Evolutionary conservation across 768 basidiomycete genomes (phyloP), one percentile per base, ranked within the genome.

Genomic region (Termitomyces sp.): DNA sequence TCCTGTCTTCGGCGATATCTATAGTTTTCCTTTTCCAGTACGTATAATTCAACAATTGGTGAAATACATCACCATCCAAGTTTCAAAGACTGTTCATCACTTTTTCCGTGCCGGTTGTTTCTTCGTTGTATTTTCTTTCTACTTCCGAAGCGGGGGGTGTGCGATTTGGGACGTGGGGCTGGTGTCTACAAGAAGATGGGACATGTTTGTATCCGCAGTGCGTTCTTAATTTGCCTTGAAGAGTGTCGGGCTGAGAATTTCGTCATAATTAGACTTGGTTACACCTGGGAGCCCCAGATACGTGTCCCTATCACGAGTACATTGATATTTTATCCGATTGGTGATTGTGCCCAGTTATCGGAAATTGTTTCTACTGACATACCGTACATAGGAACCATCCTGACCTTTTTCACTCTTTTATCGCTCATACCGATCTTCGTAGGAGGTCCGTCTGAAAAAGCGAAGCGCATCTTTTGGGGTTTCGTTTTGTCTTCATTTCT

Each of bases 151-250:
- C 71, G 3, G 68, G 68, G 43, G 76, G 76, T 10, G 73, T 76
- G n/a, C 62, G 67, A 29, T 76, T 76, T 58, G 76, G 76, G 1
- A 63, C 72, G 52, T 77, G 75, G 74, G 76, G 74, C 37, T 76
- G 76, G 76, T 77, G 76, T 64, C 61, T 74, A 20, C 71, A 72
- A 43, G 61, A 65, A 43, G 69, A 71, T 37, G 59, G 57, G 24
- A 56, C 65, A 10, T 76, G 73, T 61, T 67, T 61, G 10, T 46
- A 56, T 27, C 66, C 70, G 20, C 66, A 69, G 74, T 76, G 55
- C n/a, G 58, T 39, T 68, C 57, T 42, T 18, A 3, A 2, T 22
- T 27, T 47, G 13, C 2, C 8, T 31, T 7, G 9, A 22, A 22
- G 22, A 39, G 20, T 37, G 10, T 18, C 22, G 31, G 12, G 3